These are phyloP conservation scores for Solanum virginianum DNA, from an alignment of 257 asterid genomes.

Conservation along the genomic window DNA sequence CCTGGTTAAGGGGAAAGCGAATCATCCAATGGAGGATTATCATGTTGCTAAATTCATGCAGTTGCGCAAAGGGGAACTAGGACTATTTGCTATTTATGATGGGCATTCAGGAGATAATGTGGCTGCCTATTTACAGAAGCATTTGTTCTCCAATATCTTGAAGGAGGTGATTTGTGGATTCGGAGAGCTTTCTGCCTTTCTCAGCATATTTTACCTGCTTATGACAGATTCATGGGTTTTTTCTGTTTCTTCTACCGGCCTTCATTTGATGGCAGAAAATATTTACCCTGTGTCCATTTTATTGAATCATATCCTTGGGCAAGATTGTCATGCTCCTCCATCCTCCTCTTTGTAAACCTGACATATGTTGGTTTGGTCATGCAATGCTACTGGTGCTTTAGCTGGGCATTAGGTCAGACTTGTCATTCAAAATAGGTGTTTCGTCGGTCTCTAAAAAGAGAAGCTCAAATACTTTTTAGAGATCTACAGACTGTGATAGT, in stretches of 20 bases:
- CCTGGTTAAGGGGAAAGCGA: conserved; percentile 78
- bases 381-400: not conserved
- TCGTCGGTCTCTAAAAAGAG: not conserved
- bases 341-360: not conserved
- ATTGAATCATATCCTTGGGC: not conserved
- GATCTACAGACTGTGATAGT: not conserved
- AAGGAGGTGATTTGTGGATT: conserved; percentile 57
- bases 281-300: not conserved
- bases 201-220: not conserved
- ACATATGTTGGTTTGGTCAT: not conserved
- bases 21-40: conserved; percentile 96
- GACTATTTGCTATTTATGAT: conserved; percentile 80
- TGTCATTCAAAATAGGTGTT: not conserved
- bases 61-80: conserved; percentile 43
- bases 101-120: conserved; percentile 89
- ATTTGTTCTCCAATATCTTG: conserved; percentile 70
- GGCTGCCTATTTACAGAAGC: conserved; percentile 80
- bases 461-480: not conserved
- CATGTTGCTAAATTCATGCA: conserved; percentile 81
- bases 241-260: not conserved
- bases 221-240: not conserved
- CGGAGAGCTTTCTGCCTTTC: not conserved
- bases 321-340: not conserved
- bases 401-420: not conserved
- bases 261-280: not conserved